These are phyloP conservation scores for Hypoxylon sp. DNA, from an alignment of 2,329 filamentous ascomycete species.

Conservation along the genomic window DNA sequence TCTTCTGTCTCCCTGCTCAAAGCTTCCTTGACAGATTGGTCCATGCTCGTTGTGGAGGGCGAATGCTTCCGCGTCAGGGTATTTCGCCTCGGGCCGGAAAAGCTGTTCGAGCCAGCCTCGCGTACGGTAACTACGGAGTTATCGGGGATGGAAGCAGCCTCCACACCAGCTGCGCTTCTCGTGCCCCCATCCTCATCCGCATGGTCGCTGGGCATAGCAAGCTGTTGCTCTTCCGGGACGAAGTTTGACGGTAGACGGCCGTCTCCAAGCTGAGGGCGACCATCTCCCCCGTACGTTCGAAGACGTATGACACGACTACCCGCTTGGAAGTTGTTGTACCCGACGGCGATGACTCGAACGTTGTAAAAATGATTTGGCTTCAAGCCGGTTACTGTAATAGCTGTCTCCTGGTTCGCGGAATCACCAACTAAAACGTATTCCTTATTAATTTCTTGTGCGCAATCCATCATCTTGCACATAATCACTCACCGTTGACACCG, in stretches of 20 bases:
- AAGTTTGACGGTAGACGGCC: constrained; percentile 66
- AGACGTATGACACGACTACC: constrained; percentile 86
- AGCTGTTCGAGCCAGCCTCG: constrained; percentile 63
- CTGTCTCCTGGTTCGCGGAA: constrained; percentile 79
- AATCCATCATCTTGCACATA: constrained; percentile 4
- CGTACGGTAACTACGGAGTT: constrained; percentile 68
- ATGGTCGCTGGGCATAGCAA: constrained; percentile 52
- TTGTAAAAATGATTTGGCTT: constrained; percentile 91
- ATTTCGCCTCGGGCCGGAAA: constrained; percentile 61
- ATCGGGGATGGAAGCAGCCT: constrained; percentile 69
- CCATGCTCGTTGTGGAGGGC: constrained; percentile 69
- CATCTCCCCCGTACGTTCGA: constrained; percentile 75
- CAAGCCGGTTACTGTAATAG: constrained; percentile 90
- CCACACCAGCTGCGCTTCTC: constrained; percentile 62
- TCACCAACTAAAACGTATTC: constrained; percentile 73
- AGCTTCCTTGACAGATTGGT: constrained; percentile 58
- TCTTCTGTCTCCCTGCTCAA: constrained; percentile 65
- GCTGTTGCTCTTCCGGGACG: constrained; percentile 59
- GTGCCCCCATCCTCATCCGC: constrained; percentile 60
- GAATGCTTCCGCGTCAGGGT: constrained; percentile 80
- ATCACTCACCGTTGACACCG: constrained; percentile 79
- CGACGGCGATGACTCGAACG: constrained; percentile 90
- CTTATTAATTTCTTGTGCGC: constrained; percentile 27
- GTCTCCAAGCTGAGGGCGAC: constrained; percentile 67
- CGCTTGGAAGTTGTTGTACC: constrained; percentile 90